Evolutionary conservation across 345 rosid genomes (phyloP).

Genomic region (Eutrema yunnanense): DNA sequence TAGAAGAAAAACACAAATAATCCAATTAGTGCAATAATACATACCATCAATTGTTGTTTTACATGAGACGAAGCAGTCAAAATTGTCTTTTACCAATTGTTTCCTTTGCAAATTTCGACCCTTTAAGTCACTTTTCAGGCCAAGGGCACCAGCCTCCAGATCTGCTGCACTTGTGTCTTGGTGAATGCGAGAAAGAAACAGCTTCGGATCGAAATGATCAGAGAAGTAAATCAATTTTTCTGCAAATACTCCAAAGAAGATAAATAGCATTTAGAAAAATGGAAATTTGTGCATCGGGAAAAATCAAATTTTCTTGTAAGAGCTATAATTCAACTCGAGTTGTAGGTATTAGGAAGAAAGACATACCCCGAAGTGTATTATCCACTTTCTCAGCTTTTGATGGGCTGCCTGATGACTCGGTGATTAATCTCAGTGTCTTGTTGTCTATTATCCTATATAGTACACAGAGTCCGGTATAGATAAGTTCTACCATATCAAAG

Average conservation of each 20-base stretch:
- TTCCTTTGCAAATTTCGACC: slow-evolving; percentile 91
- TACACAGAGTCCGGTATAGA: slow-evolving; percentile 9
- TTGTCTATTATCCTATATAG: slow-evolving; percentile 78
- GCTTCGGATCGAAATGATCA: slow-evolving; percentile 82
- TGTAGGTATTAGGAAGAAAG: neutral
- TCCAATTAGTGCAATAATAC: slow-evolving; percentile 13
- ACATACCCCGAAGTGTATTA: slow-evolving; percentile 63
- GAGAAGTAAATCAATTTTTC: slow-evolving; percentile 89
- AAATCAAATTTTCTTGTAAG: neutral
- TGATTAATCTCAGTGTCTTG: slow-evolving; percentile 75
- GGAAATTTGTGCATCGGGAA: neutral
- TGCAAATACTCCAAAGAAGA: slow-evolving; percentile 35
- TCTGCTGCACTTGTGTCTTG: slow-evolving; percentile 78
- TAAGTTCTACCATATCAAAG: neutral
- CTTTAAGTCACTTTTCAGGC: slow-evolving; percentile 86
- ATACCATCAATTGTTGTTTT: slow-evolving; percentile 98
- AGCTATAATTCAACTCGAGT: neutral
- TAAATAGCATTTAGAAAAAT: neutral
- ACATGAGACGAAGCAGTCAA: slow-evolving; percentile 99
- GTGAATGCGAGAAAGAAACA: slow-evolving; percentile 87
- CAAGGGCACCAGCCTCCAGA: slow-evolving; percentile 90
- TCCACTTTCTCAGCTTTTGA: slow-evolving; percentile 61
- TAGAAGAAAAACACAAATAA: slow-evolving; percentile 1
- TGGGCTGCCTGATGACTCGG: slow-evolving; percentile 59
- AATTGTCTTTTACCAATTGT: slow-evolving; percentile 93